A percentile compares a stretch with the other conserved stretches of the same genome.
These are phyloP conservation scores for Botrytis pseudocinerea DNA, from an alignment of 2,329 filamentous ascomycete genomes.

Conservation along the genomic window DNA sequence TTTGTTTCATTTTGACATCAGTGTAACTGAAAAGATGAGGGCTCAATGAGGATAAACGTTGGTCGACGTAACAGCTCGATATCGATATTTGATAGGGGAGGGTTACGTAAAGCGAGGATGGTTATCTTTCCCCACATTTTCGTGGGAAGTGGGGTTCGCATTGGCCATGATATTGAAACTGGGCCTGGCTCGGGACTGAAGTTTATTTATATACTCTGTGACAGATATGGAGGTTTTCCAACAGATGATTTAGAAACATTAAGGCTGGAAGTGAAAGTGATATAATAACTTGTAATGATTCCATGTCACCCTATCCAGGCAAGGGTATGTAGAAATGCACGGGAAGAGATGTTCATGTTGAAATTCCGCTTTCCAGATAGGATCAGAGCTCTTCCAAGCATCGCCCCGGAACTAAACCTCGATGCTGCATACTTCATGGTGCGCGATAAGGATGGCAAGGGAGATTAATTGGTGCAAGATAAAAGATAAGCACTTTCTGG, in stretches of 20 bases:
- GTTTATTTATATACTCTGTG: slow-evolving; percentile 8
- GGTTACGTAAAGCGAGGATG: slow-evolving; percentile 6
- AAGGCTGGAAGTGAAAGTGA: not conserved
- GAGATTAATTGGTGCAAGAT: not conserved
- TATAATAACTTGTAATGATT: not conserved
- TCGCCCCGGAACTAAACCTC: not conserved
- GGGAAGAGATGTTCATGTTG: not conserved
- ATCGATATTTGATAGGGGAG: not conserved
- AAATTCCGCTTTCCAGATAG: not conserved
- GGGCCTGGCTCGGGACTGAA: not conserved
- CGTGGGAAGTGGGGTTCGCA: not conserved
- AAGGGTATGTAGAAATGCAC: not conserved
- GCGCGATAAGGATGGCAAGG: slow-evolving; percentile 7
- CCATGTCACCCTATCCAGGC: not conserved
- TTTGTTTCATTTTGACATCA: not conserved
- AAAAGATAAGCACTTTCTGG: slow-evolving; percentile 7
- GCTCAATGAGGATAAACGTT: not conserved
- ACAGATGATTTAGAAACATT: not conserved
- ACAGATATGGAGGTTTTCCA: not conserved
- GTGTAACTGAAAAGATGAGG: not conserved
- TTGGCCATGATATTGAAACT: not conserved
- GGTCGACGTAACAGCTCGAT: not conserved
- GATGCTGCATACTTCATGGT: not conserved
- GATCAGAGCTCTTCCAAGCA: not conserved
- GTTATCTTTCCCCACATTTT: slow-evolving; percentile 20